Evolutionary conservation across 1,284 basidiomycete species (phyloP).

Genomic region (Ceratobasidium sp.): DNA sequence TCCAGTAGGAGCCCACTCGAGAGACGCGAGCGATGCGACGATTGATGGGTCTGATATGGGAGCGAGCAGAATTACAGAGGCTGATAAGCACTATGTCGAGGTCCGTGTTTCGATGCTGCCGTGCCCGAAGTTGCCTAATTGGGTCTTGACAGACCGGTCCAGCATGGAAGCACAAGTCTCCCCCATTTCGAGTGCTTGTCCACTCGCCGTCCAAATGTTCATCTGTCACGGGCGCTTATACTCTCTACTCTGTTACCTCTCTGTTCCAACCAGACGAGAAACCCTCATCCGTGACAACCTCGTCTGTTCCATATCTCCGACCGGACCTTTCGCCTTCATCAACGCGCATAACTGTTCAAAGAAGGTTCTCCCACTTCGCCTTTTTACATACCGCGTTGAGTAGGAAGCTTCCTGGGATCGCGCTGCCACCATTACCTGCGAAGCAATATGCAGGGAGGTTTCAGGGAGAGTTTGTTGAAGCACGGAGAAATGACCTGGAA

Average conservation of each 20-base stretch:
- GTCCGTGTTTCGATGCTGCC: slow-evolving; percentile 61
- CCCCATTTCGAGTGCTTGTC: slow-evolving; percentile 79
- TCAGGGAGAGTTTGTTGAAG: slow-evolving; percentile 85
- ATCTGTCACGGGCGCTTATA: slow-evolving; percentile 78
- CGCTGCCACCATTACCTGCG: slow-evolving; percentile 84
- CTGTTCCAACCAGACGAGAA: slow-evolving; percentile 64
- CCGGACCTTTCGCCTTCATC: slow-evolving; percentile 52
- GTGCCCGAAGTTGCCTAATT: not conserved
- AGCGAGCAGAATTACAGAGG: slow-evolving; percentile 50
- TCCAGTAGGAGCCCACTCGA: slow-evolving; percentile 35
- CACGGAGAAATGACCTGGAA: slow-evolving; percentile 82
- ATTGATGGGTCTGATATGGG: slow-evolving; percentile 32
- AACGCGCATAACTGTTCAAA: slow-evolving; percentile 76
- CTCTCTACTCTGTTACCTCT: slow-evolving; percentile 82
- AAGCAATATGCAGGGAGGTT: slow-evolving; percentile 87
- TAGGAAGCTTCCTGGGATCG: slow-evolving; percentile 78
- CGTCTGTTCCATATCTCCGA: slow-evolving; percentile 30
- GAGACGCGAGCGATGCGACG: slow-evolving; percentile 41
- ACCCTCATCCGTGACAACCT: slow-evolving; percentile 3
- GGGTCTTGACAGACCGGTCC: slow-evolving; percentile 57
- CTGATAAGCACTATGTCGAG: slow-evolving; percentile 80
- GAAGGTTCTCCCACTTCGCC: slow-evolving; percentile 88
- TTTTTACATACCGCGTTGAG: slow-evolving; percentile 78
- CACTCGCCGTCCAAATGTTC: slow-evolving; percentile 84
- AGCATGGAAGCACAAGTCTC: slow-evolving; percentile 78